Percentiles rank a stretch among this genome's conserved stretches.
phyloP scores from a whole-genome alignment of 169 alveolate species.

The Condylostoma magnum region DNA sequence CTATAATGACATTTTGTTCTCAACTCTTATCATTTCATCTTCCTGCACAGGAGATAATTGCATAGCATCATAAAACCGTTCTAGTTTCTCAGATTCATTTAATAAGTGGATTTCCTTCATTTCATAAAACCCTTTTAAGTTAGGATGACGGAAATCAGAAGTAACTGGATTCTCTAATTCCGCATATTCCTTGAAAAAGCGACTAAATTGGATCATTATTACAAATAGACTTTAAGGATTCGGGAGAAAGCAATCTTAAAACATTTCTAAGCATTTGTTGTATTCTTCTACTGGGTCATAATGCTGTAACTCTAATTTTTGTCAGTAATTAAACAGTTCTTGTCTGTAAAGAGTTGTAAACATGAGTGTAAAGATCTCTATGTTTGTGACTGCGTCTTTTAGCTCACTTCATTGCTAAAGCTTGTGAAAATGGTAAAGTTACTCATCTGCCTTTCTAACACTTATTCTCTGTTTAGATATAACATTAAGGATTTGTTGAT shows the following conservation, averaged over 20 bases:
- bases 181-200: slow-evolving; percentile 29
- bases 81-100: background rate
- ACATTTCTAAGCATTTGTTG: slow-evolving; percentile 11
- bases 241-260: background rate
- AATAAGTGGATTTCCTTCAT: slow-evolving; percentile 2
- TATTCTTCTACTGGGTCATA: slow-evolving; percentile 27
- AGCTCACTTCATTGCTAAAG: background rate
- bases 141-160: slow-evolving; percentile 10
- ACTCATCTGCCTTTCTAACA: background rate
- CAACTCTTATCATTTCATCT: slow-evolving; percentile 1
- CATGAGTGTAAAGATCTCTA: slow-evolving; percentile 16
- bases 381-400: background rate
- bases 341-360: slow-evolving; percentile 6
- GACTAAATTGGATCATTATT: slow-evolving; percentile 13
- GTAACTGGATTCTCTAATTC: background rate
- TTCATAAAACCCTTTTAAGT: background rate
- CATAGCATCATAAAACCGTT: background rate
- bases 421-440: background rate
- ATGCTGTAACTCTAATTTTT: background rate
- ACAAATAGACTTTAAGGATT: slow-evolving; percentile 4
- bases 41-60: background rate
- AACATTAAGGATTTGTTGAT: background rate
- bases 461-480: background rate
- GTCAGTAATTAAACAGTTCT: background rate
- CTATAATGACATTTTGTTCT: background rate